Conservation (phyloP, 1,284 basidiomycete genomes). For the Pyrrhoderma lamaoense region DNA sequence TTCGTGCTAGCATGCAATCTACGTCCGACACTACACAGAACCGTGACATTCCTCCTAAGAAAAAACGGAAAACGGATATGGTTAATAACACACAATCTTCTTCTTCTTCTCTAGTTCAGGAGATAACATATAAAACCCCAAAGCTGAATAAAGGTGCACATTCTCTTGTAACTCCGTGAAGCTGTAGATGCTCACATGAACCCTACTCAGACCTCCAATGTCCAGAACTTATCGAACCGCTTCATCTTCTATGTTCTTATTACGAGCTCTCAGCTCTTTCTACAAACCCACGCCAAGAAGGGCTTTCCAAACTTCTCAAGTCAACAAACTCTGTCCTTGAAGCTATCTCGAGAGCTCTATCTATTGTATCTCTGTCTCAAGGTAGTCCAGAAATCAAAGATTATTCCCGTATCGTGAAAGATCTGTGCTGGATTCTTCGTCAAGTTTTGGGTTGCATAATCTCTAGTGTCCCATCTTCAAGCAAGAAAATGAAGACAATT, state of each 20-base stretch:
- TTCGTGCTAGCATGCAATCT: neutral
- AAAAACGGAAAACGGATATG: slow-evolving; percentile 7
- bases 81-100: neutral
- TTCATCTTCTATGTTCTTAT: slow-evolving; percentile 9
- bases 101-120: too few relatives aligned
- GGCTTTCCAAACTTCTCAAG: neutral
- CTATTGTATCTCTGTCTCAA: neutral
- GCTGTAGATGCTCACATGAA: neutral
- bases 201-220: neutral
- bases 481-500: neutral
- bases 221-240: slow-evolving; percentile 5
- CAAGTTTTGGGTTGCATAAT: neutral
- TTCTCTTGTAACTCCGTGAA: too few relatives aligned
- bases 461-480: neutral
- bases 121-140: too few relatives aligned
- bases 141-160: too few relatives aligned
- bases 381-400: neutral
- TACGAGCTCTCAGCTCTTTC: neutral
- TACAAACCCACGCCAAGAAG: neutral
- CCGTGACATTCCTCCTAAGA: neutral
- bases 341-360: neutral
- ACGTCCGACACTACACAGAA: neutral
- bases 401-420: neutral
- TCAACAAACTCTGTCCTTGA: slow-evolving; percentile 7
- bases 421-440: slow-evolving; percentile 4